phyloP scores from a whole-genome alignment of 2,329 filamentous ascomycete species.

The Trichoderma sp. region DNA sequence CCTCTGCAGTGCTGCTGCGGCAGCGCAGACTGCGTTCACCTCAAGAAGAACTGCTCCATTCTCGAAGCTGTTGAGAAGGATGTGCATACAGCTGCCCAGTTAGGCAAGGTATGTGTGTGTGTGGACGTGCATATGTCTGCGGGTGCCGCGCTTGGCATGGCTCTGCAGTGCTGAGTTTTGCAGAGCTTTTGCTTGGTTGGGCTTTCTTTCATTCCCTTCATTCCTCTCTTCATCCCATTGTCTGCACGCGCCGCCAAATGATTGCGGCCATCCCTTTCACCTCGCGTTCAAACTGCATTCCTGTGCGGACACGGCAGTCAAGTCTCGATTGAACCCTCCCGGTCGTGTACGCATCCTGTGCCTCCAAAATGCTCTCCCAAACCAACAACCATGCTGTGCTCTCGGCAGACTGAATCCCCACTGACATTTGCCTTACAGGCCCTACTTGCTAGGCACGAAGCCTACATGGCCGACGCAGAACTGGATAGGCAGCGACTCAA shows the following conservation, averaged over 20 bases:
- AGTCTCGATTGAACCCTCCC: neutral
- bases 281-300: slow-evolving; percentile 2
- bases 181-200: neutral
- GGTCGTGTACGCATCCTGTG: slow-evolving; percentile 1
- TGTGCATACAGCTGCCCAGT: slow-evolving; percentile 77
- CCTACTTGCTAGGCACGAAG: slow-evolving; percentile 85
- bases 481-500: slow-evolving; percentile 74
- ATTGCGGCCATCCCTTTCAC: neutral
- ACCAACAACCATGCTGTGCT: neutral
- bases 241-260: neutral
- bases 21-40: slow-evolving; percentile 70
- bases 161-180: neutral
- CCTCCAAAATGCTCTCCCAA: neutral
- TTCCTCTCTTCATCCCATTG: neutral
- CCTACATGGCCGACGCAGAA: slow-evolving; percentile 90
- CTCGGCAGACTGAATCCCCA: slow-evolving; percentile 40
- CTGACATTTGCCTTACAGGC: slow-evolving; percentile 80
- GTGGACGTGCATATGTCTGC: neutral
- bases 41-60: slow-evolving; percentile 75
- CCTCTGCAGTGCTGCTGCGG: slow-evolving; percentile 79
- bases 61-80: slow-evolving; percentile 83
- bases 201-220: neutral
- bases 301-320: neutral
- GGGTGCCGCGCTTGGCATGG: neutral
- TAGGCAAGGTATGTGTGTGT: slow-evolving; percentile 74